phyloP scores from a whole-genome alignment of 352 stramenopile species.

The Phytophthora kernoviae region DNA sequence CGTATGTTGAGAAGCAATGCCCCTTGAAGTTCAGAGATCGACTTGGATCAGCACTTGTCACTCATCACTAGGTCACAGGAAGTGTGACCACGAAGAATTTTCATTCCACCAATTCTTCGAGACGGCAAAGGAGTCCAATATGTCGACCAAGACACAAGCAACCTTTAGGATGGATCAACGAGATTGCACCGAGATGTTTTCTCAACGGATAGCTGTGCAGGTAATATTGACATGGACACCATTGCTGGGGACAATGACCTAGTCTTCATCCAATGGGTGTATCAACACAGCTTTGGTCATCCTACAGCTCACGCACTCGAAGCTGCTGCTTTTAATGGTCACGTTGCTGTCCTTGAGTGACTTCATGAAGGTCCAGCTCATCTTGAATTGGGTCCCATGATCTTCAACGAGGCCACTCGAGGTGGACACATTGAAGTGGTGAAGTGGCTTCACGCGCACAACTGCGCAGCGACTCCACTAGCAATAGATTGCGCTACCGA shows the following conservation, averaged over 20 bases:
- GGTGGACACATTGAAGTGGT: slow-evolving; percentile 15
- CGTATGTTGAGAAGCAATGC: too few species aligned
- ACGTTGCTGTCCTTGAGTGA: slow-evolving; percentile 11
- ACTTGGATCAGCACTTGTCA: too few species aligned
- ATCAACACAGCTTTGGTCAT: slow-evolving; percentile 5
- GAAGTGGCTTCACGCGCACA: slow-evolving; percentile 16
- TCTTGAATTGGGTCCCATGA: slow-evolving; percentile 1
- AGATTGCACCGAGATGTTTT: too few species aligned
- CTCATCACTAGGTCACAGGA: too few species aligned
- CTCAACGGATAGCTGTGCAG: slow-evolving; percentile 8
- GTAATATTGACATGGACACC: slow-evolving; percentile 5
- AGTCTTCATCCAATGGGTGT: slow-evolving; percentile 12
- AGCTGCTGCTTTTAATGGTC: slow-evolving; percentile 13
- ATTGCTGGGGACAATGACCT: slow-evolving; percentile 10
- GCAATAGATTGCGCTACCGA: slow-evolving; percentile 25
- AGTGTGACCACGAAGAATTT: too few species aligned
- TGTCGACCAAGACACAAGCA: too few species aligned
- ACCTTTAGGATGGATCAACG: too few species aligned
- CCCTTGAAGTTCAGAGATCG: too few species aligned
- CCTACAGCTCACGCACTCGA: slow-evolving; percentile 2
- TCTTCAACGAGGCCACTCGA: slow-evolving; percentile 15
- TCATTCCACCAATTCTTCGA: too few species aligned
- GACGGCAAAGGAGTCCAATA: too few species aligned
- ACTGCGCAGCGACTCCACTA: slow-evolving; percentile 10
- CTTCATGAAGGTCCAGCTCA: slow-evolving; percentile 14